phyloP scores from a whole-genome alignment of 225 moss, liverwort and hornwort genomes.

The Neckera pumila region DNA sequence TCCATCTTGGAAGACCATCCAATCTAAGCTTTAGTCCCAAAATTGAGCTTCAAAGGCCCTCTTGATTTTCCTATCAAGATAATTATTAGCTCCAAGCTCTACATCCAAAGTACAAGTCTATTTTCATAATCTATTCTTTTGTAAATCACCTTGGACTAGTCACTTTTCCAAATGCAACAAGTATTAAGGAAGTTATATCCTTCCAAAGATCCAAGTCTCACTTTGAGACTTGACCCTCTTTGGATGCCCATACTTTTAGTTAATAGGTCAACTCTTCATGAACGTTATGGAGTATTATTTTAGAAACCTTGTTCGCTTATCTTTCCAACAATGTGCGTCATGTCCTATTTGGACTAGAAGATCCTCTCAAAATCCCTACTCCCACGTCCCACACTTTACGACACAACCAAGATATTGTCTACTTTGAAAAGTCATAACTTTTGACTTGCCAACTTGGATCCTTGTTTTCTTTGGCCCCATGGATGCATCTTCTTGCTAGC shows the following conservation, averaged over 20 bases:
- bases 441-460: too few relatives aligned
- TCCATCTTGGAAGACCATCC: not conserved
- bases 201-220: not conserved
- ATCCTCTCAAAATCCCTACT: too few relatives aligned
- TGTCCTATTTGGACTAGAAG: too few relatives aligned
- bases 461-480: too few relatives aligned
- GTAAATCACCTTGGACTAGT: not conserved
- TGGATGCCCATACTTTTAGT: not conserved
- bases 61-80: too few relatives aligned
- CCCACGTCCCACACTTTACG: fast-evolving
- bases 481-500: too few relatives aligned
- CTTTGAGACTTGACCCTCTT: too few relatives aligned
- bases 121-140: not conserved
- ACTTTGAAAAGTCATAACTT: too few relatives aligned
- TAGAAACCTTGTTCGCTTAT: not conserved
- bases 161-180: not conserved
- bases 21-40: not conserved
- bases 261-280: not conserved
- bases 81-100: not conserved
- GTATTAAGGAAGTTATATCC: not conserved
- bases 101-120: fast-evolving
- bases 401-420: fast-evolving
- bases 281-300: not conserved
- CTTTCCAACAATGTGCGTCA: not conserved
- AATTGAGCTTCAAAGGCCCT: not conserved